phyloP scores from a whole-genome alignment of 768 basidiomycete genomes.

The Gloeophyllum trabeum region DNA sequence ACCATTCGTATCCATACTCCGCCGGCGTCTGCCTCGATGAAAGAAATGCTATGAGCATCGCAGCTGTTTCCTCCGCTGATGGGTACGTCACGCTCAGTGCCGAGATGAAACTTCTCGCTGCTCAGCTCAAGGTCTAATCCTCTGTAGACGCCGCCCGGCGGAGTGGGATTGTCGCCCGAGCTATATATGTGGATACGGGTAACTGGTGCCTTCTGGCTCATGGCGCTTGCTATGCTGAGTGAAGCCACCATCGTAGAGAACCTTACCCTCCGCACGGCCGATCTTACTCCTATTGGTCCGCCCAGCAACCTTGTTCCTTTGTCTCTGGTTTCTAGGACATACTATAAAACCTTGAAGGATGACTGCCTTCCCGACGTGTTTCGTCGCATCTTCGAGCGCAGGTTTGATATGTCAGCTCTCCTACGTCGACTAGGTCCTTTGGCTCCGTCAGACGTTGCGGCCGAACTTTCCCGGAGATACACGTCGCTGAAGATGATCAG shows the following conservation, averaged over 20 bases:
- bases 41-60: too few species aligned
- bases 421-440: slow-evolving; percentile 22
- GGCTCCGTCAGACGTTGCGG: neutral
- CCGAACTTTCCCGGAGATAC: slow-evolving; percentile 35
- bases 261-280: neutral
- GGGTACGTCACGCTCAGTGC: too few species aligned
- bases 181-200: too few species aligned
- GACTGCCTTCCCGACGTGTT: slow-evolving; percentile 20
- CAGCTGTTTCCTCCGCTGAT: too few species aligned
- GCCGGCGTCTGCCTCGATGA: too few species aligned
- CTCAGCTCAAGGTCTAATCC: too few species aligned
- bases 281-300: neutral
- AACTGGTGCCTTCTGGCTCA: too few species aligned
- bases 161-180: too few species aligned
- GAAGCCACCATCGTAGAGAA: neutral
- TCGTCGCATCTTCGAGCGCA: slow-evolving; percentile 28
- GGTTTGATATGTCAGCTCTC: slow-evolving; percentile 37
- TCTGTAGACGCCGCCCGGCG: too few species aligned
- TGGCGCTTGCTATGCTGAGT: too few species aligned
- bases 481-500: slow-evolving; percentile 33
- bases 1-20: too few species aligned
- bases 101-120: too few species aligned
- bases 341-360: neutral
- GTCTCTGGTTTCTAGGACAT: neutral
- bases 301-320: neutral